Evolutionary conservation across 2,329 filamentous ascomycete species (phyloP).

Genomic region (Colletotrichum truncatum): DNA sequence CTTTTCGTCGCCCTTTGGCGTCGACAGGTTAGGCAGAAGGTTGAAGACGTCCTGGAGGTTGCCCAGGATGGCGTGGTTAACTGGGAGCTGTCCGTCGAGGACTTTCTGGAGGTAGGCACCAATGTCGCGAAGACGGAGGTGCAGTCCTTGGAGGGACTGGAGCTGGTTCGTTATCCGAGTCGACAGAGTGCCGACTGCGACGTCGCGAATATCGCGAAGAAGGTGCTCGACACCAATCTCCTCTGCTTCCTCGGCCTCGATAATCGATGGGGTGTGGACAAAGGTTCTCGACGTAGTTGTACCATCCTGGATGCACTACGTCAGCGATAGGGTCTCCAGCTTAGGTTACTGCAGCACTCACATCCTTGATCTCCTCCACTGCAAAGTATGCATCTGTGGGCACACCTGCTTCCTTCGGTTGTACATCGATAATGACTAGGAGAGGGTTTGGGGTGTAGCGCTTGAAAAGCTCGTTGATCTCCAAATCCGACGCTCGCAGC

Average conservation of each 20-base stretch:
- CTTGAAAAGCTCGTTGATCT: constrained; percentile 99
- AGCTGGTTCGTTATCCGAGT: constrained; percentile 98
- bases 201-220: constrained; percentile 96
- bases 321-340: constrained; percentile 21
- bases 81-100: constrained; percentile 87
- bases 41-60: constrained; percentile 99
- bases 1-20: constrained; percentile 72
- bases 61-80: constrained; percentile 96
- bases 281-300: constrained; percentile 97
- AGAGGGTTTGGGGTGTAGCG: constrained; percentile 97
- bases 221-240: constrained; percentile 99
- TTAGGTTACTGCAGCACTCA: constrained; percentile 55
- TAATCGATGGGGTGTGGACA: constrained; percentile 97
- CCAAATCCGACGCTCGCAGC: constrained; percentile 92
- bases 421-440: constrained; percentile 97
- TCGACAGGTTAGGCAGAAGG: constrained; percentile 93
- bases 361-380: constrained; percentile 99
- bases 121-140: constrained; percentile 94
- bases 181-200: constrained; percentile 94
- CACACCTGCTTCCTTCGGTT: constrained; percentile 96
- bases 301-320: constrained; percentile 73
- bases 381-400: constrained; percentile 99
- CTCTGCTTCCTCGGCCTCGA: constrained; percentile 98
- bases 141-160: constrained; percentile 94
- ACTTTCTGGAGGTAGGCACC: constrained; percentile 96